Evolutionary conservation across 1,284 basidiomycete species (phyloP).

Genomic region (Athelia sp.): DNA sequence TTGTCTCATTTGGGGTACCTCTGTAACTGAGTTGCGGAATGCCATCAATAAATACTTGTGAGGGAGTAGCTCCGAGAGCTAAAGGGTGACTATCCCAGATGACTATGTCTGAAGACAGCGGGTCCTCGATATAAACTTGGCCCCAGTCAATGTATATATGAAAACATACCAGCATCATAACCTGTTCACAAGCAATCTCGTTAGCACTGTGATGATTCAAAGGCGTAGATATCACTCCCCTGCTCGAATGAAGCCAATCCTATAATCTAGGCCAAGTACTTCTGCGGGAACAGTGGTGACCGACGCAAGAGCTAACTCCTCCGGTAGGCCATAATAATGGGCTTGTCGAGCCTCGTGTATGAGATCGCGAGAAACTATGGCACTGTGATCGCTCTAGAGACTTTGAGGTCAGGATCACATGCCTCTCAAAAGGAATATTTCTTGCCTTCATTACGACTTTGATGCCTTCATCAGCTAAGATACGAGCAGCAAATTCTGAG

Average conservation of each 20-base stretch:
- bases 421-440: conserved; percentile 43
- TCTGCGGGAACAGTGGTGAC: conserved; percentile 63
- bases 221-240: conserved; percentile 37
- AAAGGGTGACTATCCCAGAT: conserved; percentile 58
- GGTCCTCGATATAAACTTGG: conserved; percentile 10
- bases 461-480: conserved; percentile 64
- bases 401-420: background rate
- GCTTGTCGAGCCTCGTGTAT: conserved; percentile 69
- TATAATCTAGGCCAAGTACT: conserved; percentile 61
- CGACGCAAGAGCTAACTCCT: conserved; percentile 41
- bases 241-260: conserved; percentile 55
- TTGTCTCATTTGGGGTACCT: conserved; percentile 42
- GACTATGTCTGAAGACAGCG: conserved; percentile 9
- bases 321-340: conserved; percentile 51
- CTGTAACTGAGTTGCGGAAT: conserved; percentile 48
- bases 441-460: too few relatives aligned
- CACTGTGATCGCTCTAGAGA: conserved; percentile 60
- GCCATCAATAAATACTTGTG: conserved; percentile 48
- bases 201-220: conserved; percentile 4
- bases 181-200: conserved; percentile 13
- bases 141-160: conserved; percentile 17
- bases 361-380: conserved; percentile 60
- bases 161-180: conserved; percentile 27
- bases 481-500: conserved; percentile 72
- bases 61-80: conserved; percentile 49